Evolutionary conservation across 176 grass and related monocot genomes (phyloP).

Genomic region (Oryza coarctata): DNA sequence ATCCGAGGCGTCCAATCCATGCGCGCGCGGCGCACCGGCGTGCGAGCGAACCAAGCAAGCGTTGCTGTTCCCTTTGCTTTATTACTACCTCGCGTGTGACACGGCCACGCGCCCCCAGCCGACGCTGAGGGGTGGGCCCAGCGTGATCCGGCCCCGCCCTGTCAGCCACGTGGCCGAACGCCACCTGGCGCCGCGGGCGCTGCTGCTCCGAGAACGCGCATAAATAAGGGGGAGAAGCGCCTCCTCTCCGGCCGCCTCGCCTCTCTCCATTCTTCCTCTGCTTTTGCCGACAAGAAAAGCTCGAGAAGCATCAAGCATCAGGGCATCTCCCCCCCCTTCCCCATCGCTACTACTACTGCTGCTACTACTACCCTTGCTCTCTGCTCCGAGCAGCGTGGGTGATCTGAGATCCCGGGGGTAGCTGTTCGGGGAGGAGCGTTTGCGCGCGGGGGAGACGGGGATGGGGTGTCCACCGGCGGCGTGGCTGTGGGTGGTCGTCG

Average conservation of each 20-base stretch:
- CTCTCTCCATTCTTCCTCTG: neutral
- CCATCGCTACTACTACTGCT: neutral
- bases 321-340: neutral
- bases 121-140: neutral
- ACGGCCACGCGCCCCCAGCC: neutral
- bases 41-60: too few species aligned
- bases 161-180: neutral
- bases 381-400: neutral
- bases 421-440: too few species aligned
- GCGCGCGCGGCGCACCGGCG: neutral
- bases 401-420: too few species aligned
- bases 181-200: too few species aligned
- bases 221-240: conserved; percentile 31
- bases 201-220: neutral
- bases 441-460: neutral
- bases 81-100: neutral
- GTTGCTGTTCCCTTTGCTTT: neutral
- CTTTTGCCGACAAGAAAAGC: conserved; percentile 14
- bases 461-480: conserved; percentile 28
- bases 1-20: neutral
- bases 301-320: neutral
- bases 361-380: too few species aligned
- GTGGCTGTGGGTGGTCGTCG: neutral
- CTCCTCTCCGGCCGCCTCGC: neutral
- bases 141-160: rapidly evolving